Evolutionary conservation across 2,329 filamentous ascomycete species (phyloP).

Genomic region (Exophiala alcalophila): DNA sequence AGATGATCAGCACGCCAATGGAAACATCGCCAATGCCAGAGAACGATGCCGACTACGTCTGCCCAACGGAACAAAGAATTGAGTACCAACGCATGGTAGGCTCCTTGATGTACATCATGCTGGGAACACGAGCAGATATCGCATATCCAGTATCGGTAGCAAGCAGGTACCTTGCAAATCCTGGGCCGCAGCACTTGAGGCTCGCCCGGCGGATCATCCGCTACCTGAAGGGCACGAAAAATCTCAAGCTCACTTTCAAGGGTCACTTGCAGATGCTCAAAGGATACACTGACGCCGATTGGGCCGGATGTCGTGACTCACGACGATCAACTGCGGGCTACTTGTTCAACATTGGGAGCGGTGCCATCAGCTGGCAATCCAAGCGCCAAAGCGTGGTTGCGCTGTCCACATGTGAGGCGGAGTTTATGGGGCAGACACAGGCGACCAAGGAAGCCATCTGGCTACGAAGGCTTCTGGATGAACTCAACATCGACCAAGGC

Average conservation of each 20-base stretch:
- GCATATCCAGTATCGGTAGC: background rate
- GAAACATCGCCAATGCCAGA: background rate
- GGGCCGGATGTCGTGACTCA: constrained; percentile 7
- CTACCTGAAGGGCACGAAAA: constrained; percentile 4
- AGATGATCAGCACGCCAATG: background rate
- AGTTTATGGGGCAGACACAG: constrained; percentile 25
- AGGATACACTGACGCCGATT: constrained; percentile 10
- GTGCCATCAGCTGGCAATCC: constrained; percentile 30
- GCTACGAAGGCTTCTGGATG: constrained; percentile 16
- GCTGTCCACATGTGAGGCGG: constrained; percentile 27
- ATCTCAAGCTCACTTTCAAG: background rate
- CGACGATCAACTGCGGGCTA: constrained; percentile 28
- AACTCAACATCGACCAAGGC: constrained; percentile 6
- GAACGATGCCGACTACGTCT: background rate
- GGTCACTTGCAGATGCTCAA: background rate
- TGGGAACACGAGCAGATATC: constrained; percentile 10
- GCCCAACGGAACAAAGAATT: constrained; percentile 1
- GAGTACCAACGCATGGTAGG: constrained; percentile 14
- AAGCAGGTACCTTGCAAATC: constrained; percentile 3
- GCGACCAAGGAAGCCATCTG: constrained; percentile 12
- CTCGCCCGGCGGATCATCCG: background rate
- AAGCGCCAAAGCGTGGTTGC: constrained; percentile 29
- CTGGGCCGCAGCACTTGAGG: constrained; percentile 4
- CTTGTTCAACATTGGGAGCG: constrained; percentile 29
- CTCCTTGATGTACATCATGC: constrained; percentile 4